phyloP scores from a whole-genome alignment of 345 rosid genomes.

The Eucalyptus rudis region DNA sequence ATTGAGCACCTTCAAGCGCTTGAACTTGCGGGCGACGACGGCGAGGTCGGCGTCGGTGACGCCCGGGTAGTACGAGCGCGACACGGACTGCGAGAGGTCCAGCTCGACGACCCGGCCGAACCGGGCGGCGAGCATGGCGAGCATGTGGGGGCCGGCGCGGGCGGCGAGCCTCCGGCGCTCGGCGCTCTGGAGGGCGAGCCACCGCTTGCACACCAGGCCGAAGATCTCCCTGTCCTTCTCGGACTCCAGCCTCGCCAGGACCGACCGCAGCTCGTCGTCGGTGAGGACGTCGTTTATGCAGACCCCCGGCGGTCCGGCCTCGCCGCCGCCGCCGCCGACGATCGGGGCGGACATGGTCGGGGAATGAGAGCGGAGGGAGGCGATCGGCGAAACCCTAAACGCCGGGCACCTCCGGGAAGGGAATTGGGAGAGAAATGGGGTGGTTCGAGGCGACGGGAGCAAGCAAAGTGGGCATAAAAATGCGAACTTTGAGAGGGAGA shows the following conservation, averaged over 20 bases:
- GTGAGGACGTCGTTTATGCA: slow-evolving; percentile 64
- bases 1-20: slow-evolving; percentile 41
- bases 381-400: background rate
- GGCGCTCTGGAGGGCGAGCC: slow-evolving; percentile 80
- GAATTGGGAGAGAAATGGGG: background rate
- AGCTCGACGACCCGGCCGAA: slow-evolving; percentile 57
- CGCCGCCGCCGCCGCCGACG: background rate
- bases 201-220: slow-evolving; percentile 85
- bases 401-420: background rate
- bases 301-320: background rate
- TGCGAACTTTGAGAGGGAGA: background rate
- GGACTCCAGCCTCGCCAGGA: slow-evolving; percentile 47
- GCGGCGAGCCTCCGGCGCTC: slow-evolving; percentile 82
- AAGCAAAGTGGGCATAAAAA: background rate
- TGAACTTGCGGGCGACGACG: slow-evolving; percentile 59
- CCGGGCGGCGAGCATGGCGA: slow-evolving; percentile 66
- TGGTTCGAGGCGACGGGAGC: background rate
- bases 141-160: slow-evolving; percentile 94
- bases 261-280: slow-evolving; percentile 73
- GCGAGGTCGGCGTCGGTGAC: slow-evolving; percentile 79
- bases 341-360: background rate
- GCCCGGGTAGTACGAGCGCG: slow-evolving; percentile 87
- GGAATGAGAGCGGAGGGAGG: background rate
- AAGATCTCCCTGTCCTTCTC: slow-evolving; percentile 78
- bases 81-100: slow-evolving; percentile 87